These are phyloP conservation scores for Colletotrichum echinochloae DNA, from an alignment of 2,329 filamentous ascomycete genomes.

Conservation along the genomic window DNA sequence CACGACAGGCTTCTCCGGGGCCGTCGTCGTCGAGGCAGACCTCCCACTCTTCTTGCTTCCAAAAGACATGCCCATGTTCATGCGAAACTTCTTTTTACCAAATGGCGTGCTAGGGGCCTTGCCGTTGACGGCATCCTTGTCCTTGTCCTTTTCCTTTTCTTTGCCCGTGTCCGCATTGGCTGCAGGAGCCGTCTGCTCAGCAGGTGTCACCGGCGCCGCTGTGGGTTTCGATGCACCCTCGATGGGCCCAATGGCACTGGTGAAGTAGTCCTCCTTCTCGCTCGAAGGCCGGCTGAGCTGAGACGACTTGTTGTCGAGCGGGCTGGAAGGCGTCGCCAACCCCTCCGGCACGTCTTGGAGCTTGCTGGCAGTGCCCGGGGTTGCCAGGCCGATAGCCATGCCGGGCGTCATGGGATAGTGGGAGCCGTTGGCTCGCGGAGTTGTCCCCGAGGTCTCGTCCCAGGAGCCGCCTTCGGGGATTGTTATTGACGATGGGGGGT, in stretches of 20 bases:
- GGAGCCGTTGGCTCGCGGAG: constrained; percentile 74
- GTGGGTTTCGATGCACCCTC: constrained; percentile 60
- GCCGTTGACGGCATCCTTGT: constrained; percentile 61
- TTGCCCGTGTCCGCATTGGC: constrained; percentile 56
- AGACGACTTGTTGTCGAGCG: constrained; percentile 67
- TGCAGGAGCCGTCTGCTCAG: constrained; percentile 63
- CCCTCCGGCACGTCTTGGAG: constrained; percentile 64
- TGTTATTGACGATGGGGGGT: constrained; percentile 70
- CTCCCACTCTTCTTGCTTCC: constrained; percentile 86
- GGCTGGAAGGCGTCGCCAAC: constrained; percentile 54
- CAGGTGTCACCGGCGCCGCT: constrained; percentile 58
- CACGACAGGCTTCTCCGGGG: constrained; percentile 77
- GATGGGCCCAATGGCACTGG: constrained; percentile 66
- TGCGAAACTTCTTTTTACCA: constrained; percentile 84
- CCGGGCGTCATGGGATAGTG: constrained; percentile 76
- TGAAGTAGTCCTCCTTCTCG: constrained; percentile 84
- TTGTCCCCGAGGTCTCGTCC: constrained; percentile 56
- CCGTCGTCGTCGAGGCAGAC: constrained; percentile 71
- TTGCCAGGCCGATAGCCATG: constrained; percentile 81
- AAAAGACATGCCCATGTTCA: constrained; percentile 75
- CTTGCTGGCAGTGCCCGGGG: constrained; percentile 62
- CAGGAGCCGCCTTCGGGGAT: constrained; percentile 54
- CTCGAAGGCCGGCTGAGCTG: constrained; percentile 70
- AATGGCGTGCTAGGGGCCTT: constrained; percentile 75
- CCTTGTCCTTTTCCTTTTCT: constrained; percentile 60